phyloP scores from a whole-genome alignment of 2,329 filamentous ascomycete genomes.

The Fusarium equiseti region DNA sequence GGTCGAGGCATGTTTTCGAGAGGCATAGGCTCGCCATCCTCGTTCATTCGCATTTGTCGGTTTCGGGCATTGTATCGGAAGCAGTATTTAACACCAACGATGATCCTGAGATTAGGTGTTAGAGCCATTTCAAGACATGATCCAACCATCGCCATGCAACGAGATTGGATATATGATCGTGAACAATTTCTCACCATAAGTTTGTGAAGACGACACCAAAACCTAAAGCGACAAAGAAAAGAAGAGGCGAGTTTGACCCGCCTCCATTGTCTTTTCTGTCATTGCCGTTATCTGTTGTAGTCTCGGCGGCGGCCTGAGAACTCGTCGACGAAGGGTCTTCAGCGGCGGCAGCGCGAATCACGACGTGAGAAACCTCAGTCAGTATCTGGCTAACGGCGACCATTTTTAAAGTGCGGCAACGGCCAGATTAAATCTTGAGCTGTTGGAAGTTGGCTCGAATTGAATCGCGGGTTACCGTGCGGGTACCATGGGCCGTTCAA shows the following conservation, averaged over 20 bases:
- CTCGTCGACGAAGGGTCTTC: constrained; percentile 40
- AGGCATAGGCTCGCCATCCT: constrained; percentile 90
- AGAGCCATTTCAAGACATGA: constrained; percentile 18
- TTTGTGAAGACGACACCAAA: constrained; percentile 99
- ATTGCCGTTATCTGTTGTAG: constrained; percentile 15
- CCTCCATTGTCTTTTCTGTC: constrained; percentile 41
- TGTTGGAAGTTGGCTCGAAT: constrained; percentile 42
- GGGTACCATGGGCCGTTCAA: constrained; percentile 46
- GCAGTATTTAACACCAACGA: constrained; percentile 99
- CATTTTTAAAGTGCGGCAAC: constrained; percentile 39
- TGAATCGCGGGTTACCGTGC: constrained; percentile 44
- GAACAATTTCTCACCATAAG: constrained; percentile 78
- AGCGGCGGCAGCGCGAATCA: constrained; percentile 40
- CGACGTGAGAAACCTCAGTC: constrained; percentile 45
- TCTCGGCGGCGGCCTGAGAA: constrained; percentile 35
- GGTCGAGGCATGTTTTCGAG: constrained; percentile 86
- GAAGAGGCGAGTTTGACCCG: constrained; percentile 58
- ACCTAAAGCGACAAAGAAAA: constrained; percentile 93
- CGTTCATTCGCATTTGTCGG: constrained; percentile 79
- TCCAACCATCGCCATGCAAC: constrained; percentile 71
- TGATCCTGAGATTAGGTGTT: constrained; percentile 78
- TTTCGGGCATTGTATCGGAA: constrained; percentile 98
- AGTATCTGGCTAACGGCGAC: constrained; percentile 45
- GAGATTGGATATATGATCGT: constrained; percentile 13
- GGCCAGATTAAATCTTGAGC: constrained; percentile 35